Conservation (phyloP, 2,329 filamentous ascomycete species). For the Paraphoma chrysanthemicola region DNA sequence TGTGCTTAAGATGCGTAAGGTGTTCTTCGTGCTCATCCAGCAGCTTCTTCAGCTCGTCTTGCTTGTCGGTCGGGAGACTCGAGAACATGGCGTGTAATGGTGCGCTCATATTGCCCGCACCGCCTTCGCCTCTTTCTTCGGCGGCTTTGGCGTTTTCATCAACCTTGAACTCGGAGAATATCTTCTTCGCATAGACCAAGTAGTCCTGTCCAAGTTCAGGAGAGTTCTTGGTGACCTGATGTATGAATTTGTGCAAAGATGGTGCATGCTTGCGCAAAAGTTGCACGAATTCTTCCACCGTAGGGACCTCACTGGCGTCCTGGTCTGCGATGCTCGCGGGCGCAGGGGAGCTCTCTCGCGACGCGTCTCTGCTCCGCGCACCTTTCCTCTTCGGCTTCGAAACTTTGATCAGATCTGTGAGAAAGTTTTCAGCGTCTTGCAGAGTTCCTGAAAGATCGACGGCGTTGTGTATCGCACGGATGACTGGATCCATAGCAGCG, state of each 20-base stretch:
- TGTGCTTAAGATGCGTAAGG: slow-evolving; percentile 60
- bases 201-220: slow-evolving; percentile 70
- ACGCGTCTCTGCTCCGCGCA: slow-evolving; percentile 26
- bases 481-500: slow-evolving; percentile 75
- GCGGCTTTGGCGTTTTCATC: slow-evolving; percentile 24
- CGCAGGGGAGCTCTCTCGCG: slow-evolving; percentile 31
- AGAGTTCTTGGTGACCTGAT: slow-evolving; percentile 72
- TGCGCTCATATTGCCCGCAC: slow-evolving; percentile 53
- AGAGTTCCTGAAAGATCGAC: slow-evolving; percentile 75
- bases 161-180: slow-evolving; percentile 63
- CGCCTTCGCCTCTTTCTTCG: slow-evolving; percentile 29
- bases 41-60: slow-evolving; percentile 55
- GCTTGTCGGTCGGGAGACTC: slow-evolving; percentile 57
- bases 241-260: slow-evolving; percentile 72
- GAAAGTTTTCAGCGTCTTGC: slow-evolving; percentile 70
- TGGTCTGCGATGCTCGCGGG: slow-evolving; percentile 32
- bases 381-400: slow-evolving; percentile 49
- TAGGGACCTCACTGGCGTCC: slow-evolving; percentile 51
- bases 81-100: slow-evolving; percentile 52
- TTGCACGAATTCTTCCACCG: slow-evolving; percentile 74
- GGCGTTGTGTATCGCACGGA: slow-evolving; percentile 72
- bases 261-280: slow-evolving; percentile 70
- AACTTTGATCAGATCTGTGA: slow-evolving; percentile 73
- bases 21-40: slow-evolving; percentile 69
- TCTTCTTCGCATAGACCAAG: slow-evolving; percentile 65